Conservation (phyloP, 139 green algal species). For the Parachlorella kessleri region DNA sequence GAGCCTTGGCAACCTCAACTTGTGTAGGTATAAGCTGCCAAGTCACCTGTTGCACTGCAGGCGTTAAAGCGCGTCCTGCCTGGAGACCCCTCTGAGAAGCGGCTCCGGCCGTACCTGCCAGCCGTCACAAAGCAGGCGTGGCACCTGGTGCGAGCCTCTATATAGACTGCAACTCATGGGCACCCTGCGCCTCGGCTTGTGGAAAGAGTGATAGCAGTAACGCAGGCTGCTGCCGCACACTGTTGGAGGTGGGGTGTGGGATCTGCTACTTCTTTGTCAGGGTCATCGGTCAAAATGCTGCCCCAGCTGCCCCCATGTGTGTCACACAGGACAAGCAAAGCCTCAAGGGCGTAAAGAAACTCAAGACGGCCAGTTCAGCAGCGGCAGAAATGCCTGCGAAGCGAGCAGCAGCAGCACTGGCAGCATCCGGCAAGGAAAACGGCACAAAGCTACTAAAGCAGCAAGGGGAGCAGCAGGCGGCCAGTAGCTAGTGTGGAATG, state of each 20-base stretch:
- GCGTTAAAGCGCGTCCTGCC: constrained; percentile 37
- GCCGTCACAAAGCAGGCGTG: constrained; percentile 39
- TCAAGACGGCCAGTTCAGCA: constrained; percentile 12
- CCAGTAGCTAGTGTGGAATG: no score
- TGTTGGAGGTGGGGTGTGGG: no score
- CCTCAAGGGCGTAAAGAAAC: constrained; percentile 42
- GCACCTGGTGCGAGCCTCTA: constrained; percentile 14
- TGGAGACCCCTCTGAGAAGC: constrained; percentile 15
- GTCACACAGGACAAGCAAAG: constrained; percentile 44
- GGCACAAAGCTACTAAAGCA: neutral
- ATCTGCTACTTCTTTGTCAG: neutral
- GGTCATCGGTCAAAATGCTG: no score
- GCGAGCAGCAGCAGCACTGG: neutral
- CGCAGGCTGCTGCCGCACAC: no score
- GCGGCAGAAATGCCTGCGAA: neutral
- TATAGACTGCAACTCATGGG: no score
- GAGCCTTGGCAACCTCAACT: no score
- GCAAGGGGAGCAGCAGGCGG: neutral
- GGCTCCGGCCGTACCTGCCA: constrained; percentile 36
- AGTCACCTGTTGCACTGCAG: no score
- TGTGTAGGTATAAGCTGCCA: no score
- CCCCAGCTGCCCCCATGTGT: no score
- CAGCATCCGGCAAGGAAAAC: neutral
- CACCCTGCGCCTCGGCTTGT: no score
- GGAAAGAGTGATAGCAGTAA: no score